Conservation (phyloP, 148 eudicot genomes). For the Diospyros kaki region DNA sequence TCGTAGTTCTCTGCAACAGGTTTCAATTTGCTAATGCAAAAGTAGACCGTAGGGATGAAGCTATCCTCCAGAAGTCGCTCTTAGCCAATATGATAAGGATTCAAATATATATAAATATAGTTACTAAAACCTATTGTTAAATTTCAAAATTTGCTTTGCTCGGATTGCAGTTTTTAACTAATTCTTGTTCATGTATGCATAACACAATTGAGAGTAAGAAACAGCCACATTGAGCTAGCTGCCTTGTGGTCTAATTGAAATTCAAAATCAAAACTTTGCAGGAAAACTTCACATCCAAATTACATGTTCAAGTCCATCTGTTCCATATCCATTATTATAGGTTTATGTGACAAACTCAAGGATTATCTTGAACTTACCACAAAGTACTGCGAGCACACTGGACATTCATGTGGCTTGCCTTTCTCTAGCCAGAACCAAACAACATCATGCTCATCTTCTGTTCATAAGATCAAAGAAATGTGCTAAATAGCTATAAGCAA, state of each 20-base stretch:
- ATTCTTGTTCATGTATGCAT: neutral
- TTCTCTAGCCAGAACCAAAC: constrained; percentile 97
- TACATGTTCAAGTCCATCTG: neutral
- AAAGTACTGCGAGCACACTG: constrained; percentile 89
- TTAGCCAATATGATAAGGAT: no score
- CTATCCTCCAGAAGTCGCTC: no score
- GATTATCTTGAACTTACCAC: constrained; percentile 39
- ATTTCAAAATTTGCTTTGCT: no score
- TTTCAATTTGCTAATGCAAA: no score
- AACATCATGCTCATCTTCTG: constrained; percentile 97
- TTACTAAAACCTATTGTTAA: no score
- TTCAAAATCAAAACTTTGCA: neutral
- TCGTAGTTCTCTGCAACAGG: no score
- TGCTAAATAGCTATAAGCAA: constrained; percentile 5
- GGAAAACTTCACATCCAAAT: neutral
- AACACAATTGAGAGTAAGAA: no score
- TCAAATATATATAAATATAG: no score
- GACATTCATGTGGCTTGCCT: constrained; percentile 76
- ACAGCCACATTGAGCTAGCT: neutral
- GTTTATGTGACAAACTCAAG: neutral
- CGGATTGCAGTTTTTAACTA: neutral
- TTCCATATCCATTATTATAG: neutral
- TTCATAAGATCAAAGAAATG: constrained; percentile 5
- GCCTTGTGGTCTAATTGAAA: neutral
- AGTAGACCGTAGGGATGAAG: no score